Evolutionary conservation across 2,329 filamentous ascomycete genomes (phyloP), one percentile per base, ranked within the genome.

Genomic region (Diplodia seriata): DNA sequence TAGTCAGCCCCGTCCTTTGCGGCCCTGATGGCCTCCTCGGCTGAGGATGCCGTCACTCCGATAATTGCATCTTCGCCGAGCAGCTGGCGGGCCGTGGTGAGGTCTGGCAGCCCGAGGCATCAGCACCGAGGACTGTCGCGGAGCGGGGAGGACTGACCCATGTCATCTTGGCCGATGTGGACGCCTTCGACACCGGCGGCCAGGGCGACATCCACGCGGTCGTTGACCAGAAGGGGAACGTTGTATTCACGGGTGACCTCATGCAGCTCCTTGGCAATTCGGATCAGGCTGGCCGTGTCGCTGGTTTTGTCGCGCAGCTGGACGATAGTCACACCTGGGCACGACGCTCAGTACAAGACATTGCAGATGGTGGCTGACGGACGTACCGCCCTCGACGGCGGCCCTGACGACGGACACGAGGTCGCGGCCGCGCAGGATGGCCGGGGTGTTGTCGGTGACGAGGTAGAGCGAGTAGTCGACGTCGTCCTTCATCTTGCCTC

Each of bases 111-210:
- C 55, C 62, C 51, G 18, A 62, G 18, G 26, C 61, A 53, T 68
- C 49, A 68, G 49, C 51, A 23, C 14, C 23, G 14, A 9, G n/a
- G 66, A 14, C 11, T 2, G 20, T n/a, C 56, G 33, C 26, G 26
- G 4, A 61, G 14, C 7, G 29, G 26, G 49, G 31, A 4, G 43
- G 2, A 38, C 66, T 61, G 78, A 91, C 90, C 84, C 84, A 97
- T 90, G 78, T 98, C 94, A 85, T 97, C 94, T 81, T 98, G 94
- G 7, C 95, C 95, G 61, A 98, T 87, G 78, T 98, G 95, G 9
- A 97, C 93, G 55, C 95, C 95, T 81, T 97, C 94, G 68, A 92
- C 95, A 14, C 89, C 91, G 53, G 94, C 86, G 15, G 93, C 93
- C 20, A 93, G 85, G 9, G 93, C 94, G 31, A 98, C 92, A 76